These are phyloP conservation scores for Caloboletus firmus DNA, from an alignment of 1,284 basidiomycete genomes.

Conservation along the genomic window DNA sequence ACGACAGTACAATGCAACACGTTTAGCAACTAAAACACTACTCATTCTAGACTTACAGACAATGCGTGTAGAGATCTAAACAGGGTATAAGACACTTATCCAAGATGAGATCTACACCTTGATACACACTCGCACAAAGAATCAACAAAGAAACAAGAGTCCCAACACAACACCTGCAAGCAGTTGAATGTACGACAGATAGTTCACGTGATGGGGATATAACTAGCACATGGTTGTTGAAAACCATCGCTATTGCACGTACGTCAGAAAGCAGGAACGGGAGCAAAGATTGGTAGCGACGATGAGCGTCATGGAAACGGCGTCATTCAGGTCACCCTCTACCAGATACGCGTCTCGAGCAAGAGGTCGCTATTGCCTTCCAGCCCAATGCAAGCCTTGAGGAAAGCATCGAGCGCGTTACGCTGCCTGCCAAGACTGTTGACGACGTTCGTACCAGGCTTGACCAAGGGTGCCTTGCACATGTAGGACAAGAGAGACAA, in stretches of 20 bases:
- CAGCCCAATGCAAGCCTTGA: conserved; percentile 89
- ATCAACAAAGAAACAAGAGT: not conserved
- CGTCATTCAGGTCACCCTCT: conserved; percentile 27
- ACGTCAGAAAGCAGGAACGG: not conserved
- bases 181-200: conserved; percentile 20
- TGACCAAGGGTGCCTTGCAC: conserved; percentile 97
- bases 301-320: not conserved
- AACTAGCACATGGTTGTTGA: conserved; percentile 18
- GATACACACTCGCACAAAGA: not conserved
- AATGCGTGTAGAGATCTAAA: not conserved
- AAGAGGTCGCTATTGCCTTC: conserved; percentile 82
- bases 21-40: not conserved
- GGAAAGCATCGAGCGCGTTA: conserved; percentile 89
- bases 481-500: conserved; percentile 91
- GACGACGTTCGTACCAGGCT: conserved; percentile 93
- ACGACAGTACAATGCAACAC: not conserved
- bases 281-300: not conserved
- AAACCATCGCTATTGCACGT: conserved; percentile 4
- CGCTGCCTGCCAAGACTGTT: conserved; percentile 95
- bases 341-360: conserved; percentile 88
- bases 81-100: not conserved
- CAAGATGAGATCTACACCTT: not conserved
- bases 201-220: not conserved
- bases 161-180: not conserved
- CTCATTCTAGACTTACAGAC: conserved; percentile 6